These are phyloP conservation scores for Rosa persica DNA, from an alignment of 306 rosid species.

Conservation along the genomic window DNA sequence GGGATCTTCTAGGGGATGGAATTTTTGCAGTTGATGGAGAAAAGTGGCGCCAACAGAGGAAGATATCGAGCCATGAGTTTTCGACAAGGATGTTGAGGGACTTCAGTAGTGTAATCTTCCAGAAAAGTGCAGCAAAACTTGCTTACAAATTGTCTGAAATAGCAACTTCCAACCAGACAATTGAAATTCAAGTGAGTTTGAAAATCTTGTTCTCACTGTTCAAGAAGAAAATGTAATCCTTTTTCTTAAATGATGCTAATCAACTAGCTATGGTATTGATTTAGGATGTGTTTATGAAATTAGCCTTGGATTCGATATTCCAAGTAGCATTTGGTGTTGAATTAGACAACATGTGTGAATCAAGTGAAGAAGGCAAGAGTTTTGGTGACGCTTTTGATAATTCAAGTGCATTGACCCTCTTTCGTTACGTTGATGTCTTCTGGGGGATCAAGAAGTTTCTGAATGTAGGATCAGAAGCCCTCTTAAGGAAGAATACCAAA, in stretches of 20 bases:
- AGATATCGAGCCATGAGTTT: conserved; percentile 68
- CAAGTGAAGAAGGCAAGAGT: conserved; percentile 64
- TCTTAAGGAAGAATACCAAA: conserved; percentile 35
- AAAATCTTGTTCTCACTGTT: conserved; percentile 7
- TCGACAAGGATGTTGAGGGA: conserved; percentile 66
- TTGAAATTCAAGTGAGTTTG: conserved; percentile 64
- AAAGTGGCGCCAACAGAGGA: conserved; percentile 84
- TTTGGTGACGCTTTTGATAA: conserved; percentile 62
- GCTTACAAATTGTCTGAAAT: conserved; percentile 59
- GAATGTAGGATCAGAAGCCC: conserved; percentile 67
- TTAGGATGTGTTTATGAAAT: conserved; percentile 63
- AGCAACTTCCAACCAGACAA: conserved; percentile 35
- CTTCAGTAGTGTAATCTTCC: conserved; percentile 55
- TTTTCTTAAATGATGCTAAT: conserved; percentile 3
- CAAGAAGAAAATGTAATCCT: conserved; percentile 6
- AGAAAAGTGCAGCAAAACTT: conserved; percentile 61
- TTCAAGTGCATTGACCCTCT: conserved; percentile 53
- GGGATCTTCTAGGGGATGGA: conserved; percentile 86
- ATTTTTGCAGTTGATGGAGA: conserved; percentile 82
- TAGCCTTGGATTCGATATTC: conserved; percentile 67
- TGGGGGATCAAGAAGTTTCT: conserved; percentile 74
- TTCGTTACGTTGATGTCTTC: conserved; percentile 64
- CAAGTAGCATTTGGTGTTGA: conserved; percentile 79
- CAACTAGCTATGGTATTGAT: conserved; percentile 10
- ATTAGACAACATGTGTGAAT: conserved; percentile 76